Base-by-base conservation (phyloP, 495 filamentous ascomycete genomes). In the Friedmanniomyces simplex region DNA sequence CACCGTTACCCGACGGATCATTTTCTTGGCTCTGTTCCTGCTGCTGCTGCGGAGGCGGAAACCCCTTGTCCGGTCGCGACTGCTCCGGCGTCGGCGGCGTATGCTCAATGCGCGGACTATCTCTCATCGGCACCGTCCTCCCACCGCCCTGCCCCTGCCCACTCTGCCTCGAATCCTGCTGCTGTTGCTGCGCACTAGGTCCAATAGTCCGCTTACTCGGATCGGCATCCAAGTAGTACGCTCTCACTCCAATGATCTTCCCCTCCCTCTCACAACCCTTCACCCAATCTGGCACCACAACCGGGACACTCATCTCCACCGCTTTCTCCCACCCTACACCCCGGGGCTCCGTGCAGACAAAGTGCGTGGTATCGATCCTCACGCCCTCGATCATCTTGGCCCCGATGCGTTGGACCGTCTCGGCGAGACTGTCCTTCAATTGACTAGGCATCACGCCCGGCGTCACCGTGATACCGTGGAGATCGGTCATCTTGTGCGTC, bases 401-500 rank as follows among this genome's bases (percentile, higher is more conserved):
- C 36, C 94, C 93, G 58, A 99, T 95, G 54, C 89, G 78, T 61
- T 95, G 84, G 21, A 96, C 76, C 2, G 90, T 86, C 20, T 76
- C 77, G 21, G 79, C 73, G 0, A 99, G 79, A 42, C 78, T 82
- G 54, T 95, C 90, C 60, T 83, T 80, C 46, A 84, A 77, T 32
- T 82, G 78, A 6, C 86, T 74, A 1, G 89, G 87, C 59, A 99
- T 76, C 57, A 95, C 79, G 20, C 93, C 93, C 5, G 89, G 85
- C 13, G 91, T 96, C 54, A 99, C 86, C 12, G 94, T 97, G 69
- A 99, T 94, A 48, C 93, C 93, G 52, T 84, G 88, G 48, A 99
- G 76, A 71, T 99, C 93, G 26, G 93, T 97, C 94, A 97, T 96
- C 76, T 96, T 96, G 74, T 97, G 94, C 43, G 93, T 99, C 60